Base-by-base conservation (phyloP, 1,139 yeast genomes). In the Nakaseomyces delphensis region DNA sequence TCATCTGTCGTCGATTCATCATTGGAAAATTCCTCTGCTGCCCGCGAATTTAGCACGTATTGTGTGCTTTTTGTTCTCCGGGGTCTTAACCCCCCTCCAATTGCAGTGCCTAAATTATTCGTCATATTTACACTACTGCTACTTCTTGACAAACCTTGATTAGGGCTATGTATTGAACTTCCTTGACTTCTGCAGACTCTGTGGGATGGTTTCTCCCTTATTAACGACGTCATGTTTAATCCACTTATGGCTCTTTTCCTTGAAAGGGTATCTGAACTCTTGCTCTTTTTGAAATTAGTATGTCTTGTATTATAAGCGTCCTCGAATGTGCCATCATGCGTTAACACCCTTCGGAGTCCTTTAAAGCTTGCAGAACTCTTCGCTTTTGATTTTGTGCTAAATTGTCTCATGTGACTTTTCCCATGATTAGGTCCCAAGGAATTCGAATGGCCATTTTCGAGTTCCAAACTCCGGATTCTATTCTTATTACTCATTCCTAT, bases 281-380 rank as follows among this genome's bases (percentile, higher is more conserved):
- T 55, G 8, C 53, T 50, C 38, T 53, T 56, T 38, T 46, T 53
- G 36, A 52, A 50, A 14, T 49, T 45, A 15, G 37, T 44, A 36
- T 44, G 43, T 15, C 42, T 43, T 18, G 45, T 41, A 9, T 43
- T 41, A 14, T 39, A 35, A 24, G 39, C 41, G 9, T 23, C 33
- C n/a, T 48, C 52, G 6, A 33, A 45, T 11, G 45, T 39, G n/a
- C 51, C 49, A 29, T 57, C 61, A 43, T 54, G 57, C 6, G 53
- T 50, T 18, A 53, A 29, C 8, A 52, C 52, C 38, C 54, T 51
- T 32, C 55, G 54, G 25, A 60, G 44, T 6, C 60, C 60, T 44
- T 60, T 60, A 36, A 60, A 58, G 43, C 61, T 58, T 3, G 61
- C 60, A 1, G 55, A 51, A 42, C 63, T 59, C 45, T 55, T 60